Evolutionary conservation across 2,329 filamentous ascomycete species (phyloP), one percentile per base, ranked within the genome.

Genomic region (Talaromyces piceae): DNA sequence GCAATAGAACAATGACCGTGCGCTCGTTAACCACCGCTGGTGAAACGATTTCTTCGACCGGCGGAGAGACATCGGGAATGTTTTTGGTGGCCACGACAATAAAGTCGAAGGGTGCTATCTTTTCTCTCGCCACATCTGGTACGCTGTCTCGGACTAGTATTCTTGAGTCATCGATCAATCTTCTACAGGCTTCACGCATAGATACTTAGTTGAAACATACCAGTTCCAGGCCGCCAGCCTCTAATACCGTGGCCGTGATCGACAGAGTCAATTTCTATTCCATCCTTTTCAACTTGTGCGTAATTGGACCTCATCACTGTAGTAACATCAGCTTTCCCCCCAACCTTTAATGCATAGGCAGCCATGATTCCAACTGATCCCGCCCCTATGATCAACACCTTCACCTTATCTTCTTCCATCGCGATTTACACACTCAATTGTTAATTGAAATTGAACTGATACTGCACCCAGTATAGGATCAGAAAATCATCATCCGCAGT

Each of bases 1-100:
- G 80, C 3, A 79, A 63, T 7, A 82, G 71, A 2, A 81, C 67
- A 44, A 83, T 74, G 41, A 68, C 69, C 0, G 78, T 80, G 23
- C 72, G 64, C 4, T 68, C 70, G 1, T 69, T 67, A 0, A 73
- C 77, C 1, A 82, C 65, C 3, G 78, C 78, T 0, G 77, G 75
- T 1, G 61, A 57, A 45, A 81, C 73, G 43, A 80, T 61, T 2
- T 77, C 72, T 41, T 69, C 59, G 0, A 78, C 63, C 0, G 66
- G 69, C 0, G 81, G 79, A 1, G 68, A 64, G 6, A 77, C 60
- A 48, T 83, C 80, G 4, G 79, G 72, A 28, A 79, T 64, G 56
- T 81, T 83, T 59, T 84, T 84, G 8, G 79, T 83, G 4, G 75
- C 72, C 31, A 77, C 69, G 6, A 84, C 63, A 31, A 83, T 72